Base-by-base conservation (phyloP, 371 early-diverging fungal species). In the Rhizopus sp. region DNA sequence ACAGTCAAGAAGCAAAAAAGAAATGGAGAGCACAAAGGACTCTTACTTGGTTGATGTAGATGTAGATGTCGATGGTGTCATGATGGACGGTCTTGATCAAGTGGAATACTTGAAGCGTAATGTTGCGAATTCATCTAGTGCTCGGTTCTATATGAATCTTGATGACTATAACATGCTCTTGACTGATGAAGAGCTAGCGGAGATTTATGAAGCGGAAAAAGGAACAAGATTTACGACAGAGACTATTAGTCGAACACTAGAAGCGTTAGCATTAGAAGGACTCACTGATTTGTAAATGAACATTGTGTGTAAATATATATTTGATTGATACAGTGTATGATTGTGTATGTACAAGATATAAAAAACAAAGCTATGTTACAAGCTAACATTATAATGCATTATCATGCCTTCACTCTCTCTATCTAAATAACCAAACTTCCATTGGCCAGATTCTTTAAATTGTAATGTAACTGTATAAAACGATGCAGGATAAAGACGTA, bases 41-140 rank as follows among this genome's bases (percentile, higher is more conserved):
- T 64, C 63, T 23, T 73, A 75, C 31, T 50, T 78, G 37, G 79
- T 78, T 3, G 79, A 78, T 33, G 79, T 78, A 4, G 78, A 78
- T 57, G 78, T 78, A 2, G 79, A 78, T 53, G 73, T 75, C 10
- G 79, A 78, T 41, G 75, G 73, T 6, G 75, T 78, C 8, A 78
- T 78, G 79, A 78, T 78, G 69, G 79, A 75, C 45, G 79, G 73
- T 0, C 40, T 78, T 5, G 75, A 75, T 50, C 73, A 75, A 53
- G 72, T 78, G 3, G 70, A 74, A 46, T 76, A 70, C 37, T 62
- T 70, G 40, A 73, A 70, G 23, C 57, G 69, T n/a, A 49, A 51
- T 8, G 50, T 50, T 7, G 59, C 62, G 10, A 53, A 61, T 33
- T 23, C 54, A 7, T 31, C 53, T 0, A 49, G 38, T 3, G 48